These are phyloP conservation scores for Penicillium verhagenii DNA, from an alignment of 495 filamentous ascomycete genomes.

Conservation along the genomic window DNA sequence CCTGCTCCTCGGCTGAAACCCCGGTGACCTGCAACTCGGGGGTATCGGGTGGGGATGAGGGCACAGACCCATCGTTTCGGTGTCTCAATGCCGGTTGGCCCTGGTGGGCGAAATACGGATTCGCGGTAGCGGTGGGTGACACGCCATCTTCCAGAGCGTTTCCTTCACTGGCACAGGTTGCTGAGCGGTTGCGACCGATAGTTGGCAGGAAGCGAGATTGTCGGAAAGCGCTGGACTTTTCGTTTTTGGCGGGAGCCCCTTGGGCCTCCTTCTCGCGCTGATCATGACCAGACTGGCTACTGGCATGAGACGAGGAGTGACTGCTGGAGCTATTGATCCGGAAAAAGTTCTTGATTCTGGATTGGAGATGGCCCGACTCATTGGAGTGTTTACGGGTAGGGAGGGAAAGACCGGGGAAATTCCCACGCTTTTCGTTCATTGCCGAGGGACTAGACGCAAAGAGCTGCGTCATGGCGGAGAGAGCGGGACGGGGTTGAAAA, in stretches of 20 bases:
- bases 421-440: slow-evolving; percentile 47
- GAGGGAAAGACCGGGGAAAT: slow-evolving; percentile 45
- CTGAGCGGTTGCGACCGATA: slow-evolving; percentile 75
- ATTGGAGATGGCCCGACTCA: slow-evolving; percentile 66
- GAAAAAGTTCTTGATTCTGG: slow-evolving; percentile 96
- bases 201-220: slow-evolving; percentile 81
- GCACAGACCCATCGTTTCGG: slow-evolving; percentile 92
- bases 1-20: slow-evolving; percentile 71
- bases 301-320: slow-evolving; percentile 46
- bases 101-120: slow-evolving; percentile 97
- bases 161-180: slow-evolving; percentile 91
- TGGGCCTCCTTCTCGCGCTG: slow-evolving; percentile 36
- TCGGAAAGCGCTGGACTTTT: slow-evolving; percentile 66
- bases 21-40: slow-evolving; percentile 72
- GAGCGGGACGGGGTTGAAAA: neutral
- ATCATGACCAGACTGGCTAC: slow-evolving; percentile 36
- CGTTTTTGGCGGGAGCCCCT: slow-evolving; percentile 41
- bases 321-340: slow-evolving; percentile 77
- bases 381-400: slow-evolving; percentile 51
- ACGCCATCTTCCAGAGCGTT: slow-evolving; percentile 84
- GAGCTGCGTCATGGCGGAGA: slow-evolving; percentile 44
- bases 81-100: slow-evolving; percentile 90
- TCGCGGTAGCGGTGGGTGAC: slow-evolving; percentile 91
- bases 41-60: slow-evolving; percentile 93
- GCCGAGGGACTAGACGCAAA: slow-evolving; percentile 45